These are phyloP conservation scores for Murraya koenigii DNA, from an alignment of 345 rosid genomes.

Conservation along the genomic window DNA sequence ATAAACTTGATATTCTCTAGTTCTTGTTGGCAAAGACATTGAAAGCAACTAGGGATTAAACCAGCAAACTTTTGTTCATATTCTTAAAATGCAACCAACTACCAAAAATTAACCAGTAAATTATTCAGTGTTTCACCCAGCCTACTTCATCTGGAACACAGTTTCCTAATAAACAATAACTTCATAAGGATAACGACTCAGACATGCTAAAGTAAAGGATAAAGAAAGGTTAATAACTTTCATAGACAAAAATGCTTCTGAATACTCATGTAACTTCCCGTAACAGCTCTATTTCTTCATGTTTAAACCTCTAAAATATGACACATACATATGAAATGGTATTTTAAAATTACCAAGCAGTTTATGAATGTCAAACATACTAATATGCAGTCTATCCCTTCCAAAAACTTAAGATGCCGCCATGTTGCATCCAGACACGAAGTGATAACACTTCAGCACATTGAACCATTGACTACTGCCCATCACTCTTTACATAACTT, in stretches of 20 bases:
- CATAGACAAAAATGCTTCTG: not conserved
- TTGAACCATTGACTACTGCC: not conserved
- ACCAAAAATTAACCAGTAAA: not conserved
- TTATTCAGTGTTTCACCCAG: not conserved
- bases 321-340: not conserved
- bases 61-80: not conserved
- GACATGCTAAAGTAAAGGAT: not conserved
- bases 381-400: not conserved
- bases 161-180: not conserved
- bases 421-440: not conserved
- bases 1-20: not conserved
- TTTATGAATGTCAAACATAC: not conserved
- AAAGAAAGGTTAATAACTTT: not conserved
- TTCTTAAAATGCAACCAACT: not conserved
- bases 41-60: not conserved
- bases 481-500: not conserved
- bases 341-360: not conserved
- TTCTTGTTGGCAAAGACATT: not conserved
- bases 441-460: not conserved
- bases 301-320: constrained; percentile 4
- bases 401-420: not conserved
- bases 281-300: not conserved
- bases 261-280: not conserved
- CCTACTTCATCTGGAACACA: constrained; percentile 1
- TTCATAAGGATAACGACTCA: not conserved